A percentile compares a stretch with the other conserved stretches of the same genome.
These are phyloP conservation scores for Euphorbia peplus DNA, from an alignment of 345 rosid species.

Conservation along the genomic window DNA sequence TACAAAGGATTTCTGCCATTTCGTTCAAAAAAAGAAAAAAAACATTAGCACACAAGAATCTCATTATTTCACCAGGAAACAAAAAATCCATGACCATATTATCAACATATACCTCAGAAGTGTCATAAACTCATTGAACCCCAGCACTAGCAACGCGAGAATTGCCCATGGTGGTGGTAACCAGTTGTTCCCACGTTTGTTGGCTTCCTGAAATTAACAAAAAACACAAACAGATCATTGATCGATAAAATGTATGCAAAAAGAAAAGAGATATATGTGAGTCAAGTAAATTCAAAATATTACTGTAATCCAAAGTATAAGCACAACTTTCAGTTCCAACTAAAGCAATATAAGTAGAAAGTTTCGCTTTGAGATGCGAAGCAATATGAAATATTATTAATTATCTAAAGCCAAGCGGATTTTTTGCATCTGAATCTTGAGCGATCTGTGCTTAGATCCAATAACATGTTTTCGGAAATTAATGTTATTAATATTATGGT, in stretches of 20 bases:
- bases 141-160: slow-evolving; percentile 69
- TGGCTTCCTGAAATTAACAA: slow-evolving; percentile 77
- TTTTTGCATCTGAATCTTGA: not conserved
- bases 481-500: not conserved
- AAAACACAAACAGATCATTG: slow-evolving; percentile 3
- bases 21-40: slow-evolving; percentile 13
- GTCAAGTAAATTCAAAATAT: not conserved
- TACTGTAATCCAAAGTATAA: not conserved
- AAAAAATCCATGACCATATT: slow-evolving; percentile 9
- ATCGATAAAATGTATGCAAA: not conserved
- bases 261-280: not conserved
- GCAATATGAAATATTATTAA: not conserved
- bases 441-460: not conserved
- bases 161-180: slow-evolving; percentile 99
- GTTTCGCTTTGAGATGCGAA: not conserved
- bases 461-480: not conserved
- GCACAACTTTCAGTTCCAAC: too few species aligned
- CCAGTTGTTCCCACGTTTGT: slow-evolving; percentile 91
- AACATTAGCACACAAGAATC: slow-evolving; percentile 13
- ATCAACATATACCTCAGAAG: slow-evolving; percentile 62
- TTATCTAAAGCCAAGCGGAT: not conserved
- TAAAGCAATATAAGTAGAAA: slow-evolving; percentile 1
- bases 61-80: slow-evolving; percentile 1
- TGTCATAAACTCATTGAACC: slow-evolving; percentile 98
- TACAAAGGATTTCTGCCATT: slow-evolving; percentile 87